A percentile compares a stretch with the other conserved stretches of the same genome.
Conservation (phyloP, 306 rosid species). For the Rubus parviflorus region DNA sequence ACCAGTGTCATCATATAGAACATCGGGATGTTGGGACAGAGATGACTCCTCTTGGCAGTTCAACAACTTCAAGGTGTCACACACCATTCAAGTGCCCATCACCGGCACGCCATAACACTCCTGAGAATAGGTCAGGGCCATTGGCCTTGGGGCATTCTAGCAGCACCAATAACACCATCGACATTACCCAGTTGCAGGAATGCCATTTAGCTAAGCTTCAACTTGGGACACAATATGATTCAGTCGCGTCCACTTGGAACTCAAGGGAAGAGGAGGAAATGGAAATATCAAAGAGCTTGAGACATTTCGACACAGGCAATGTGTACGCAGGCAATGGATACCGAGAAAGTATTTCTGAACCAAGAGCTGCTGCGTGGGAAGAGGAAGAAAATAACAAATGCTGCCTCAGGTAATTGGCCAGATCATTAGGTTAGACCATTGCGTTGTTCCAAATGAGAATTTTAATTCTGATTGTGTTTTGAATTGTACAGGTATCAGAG, state of each 20-base stretch:
- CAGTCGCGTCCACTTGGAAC: constrained; percentile 78
- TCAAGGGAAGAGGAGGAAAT: constrained; percentile 94
- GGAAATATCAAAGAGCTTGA: constrained; percentile 89
- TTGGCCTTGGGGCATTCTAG: constrained; percentile 43
- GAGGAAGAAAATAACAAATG: constrained; percentile 79
- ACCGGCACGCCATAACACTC: constrained; percentile 91
- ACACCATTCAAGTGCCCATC: constrained; percentile 84
- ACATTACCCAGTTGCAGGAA: constrained; percentile 73
- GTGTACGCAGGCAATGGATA: constrained; percentile 42
- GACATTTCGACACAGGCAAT: constrained; percentile 62
- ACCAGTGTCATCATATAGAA: constrained; percentile 48
- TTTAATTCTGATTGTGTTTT: constrained; percentile 9
- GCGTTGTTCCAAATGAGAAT: not conserved
- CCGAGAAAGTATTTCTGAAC: constrained; percentile 57
- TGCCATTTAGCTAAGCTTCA: constrained; percentile 82
- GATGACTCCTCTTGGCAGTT: constrained; percentile 97
- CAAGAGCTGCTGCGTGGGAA: constrained; percentile 80
- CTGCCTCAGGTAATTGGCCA: constrained; percentile 64
- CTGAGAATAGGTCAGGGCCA: constrained; percentile 82
- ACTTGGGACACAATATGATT: constrained; percentile 66
- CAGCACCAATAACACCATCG: constrained; percentile 42
- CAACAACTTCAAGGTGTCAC: constrained; percentile 87
- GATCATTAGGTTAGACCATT: constrained; percentile 6
- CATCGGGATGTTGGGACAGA: constrained; percentile 89
- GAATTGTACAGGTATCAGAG: constrained; percentile 71